Percentiles rank a stretch among this genome's conserved stretches.
Conservation (phyloP, 129 eudicot species). For the Sambucus nigra region DNA sequence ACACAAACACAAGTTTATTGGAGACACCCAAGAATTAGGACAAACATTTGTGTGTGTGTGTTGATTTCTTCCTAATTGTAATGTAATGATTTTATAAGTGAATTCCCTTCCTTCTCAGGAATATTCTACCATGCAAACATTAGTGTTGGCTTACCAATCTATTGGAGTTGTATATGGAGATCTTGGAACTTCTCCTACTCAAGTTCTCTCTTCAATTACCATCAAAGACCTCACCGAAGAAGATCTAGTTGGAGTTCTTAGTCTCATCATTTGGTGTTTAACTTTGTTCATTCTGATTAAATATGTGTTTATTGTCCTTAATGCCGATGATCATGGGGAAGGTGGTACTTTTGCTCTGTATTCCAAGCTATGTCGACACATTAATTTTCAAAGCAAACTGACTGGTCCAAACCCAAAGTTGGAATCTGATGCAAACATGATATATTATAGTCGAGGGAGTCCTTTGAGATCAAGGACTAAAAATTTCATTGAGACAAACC, state of each 20-base stretch:
- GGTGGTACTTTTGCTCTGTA: constrained; percentile 38
- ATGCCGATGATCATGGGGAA: constrained; percentile 34
- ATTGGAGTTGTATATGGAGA: constrained; percentile 13
- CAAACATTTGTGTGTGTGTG: no score
- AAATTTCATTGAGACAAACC: constrained; percentile 17
- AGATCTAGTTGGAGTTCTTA: constrained; percentile 20
- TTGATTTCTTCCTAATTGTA: no score
- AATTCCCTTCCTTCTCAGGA: neutral
- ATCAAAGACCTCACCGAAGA: constrained; percentile 21
- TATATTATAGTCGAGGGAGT: constrained; percentile 8
- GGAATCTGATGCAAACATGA: constrained; percentile 3
- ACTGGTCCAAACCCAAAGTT: neutral
- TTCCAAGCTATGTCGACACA: constrained; percentile 20
- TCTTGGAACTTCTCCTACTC: constrained; percentile 9
- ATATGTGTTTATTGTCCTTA: constrained; percentile 26
- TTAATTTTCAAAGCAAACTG: constrained; percentile 15
- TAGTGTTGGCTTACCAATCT: constrained; percentile 10
- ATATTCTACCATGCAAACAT: neutral
- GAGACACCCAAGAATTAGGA: no score
- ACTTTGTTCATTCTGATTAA: constrained; percentile 18
- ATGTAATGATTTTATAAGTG: neutral
- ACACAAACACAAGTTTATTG: no score
- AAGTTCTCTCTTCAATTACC: constrained; percentile 14
- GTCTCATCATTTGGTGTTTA: constrained; percentile 27
- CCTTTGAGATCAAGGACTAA: constrained; percentile 11